Evolutionary conservation across 345 rosid genomes (phyloP).

Genomic region (Rhizophora mangle): DNA sequence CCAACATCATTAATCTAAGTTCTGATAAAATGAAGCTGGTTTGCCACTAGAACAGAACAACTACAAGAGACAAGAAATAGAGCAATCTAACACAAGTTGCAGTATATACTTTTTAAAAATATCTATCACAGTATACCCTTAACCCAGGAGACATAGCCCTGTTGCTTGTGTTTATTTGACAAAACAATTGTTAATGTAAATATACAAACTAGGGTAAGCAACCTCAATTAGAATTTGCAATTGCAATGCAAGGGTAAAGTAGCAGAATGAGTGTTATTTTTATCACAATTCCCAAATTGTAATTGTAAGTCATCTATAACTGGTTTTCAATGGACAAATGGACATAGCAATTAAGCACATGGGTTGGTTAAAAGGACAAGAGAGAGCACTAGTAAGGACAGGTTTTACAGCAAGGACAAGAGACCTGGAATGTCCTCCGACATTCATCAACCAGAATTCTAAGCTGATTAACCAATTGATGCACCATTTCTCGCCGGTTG

Average conservation of each 20-base stretch:
- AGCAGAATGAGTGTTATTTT: no score
- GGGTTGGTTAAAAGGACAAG: neutral
- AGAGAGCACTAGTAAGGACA: no score
- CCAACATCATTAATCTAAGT: neutral
- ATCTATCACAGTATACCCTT: no score
- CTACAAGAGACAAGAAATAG: neutral
- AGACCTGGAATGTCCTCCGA: constrained; percentile 84
- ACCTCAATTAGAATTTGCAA: no score
- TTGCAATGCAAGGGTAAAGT: no score
- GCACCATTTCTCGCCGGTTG: constrained; percentile 76
- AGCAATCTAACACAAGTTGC: neutral
- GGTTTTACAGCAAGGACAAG: constrained; percentile 4
- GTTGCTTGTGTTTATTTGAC: no score
- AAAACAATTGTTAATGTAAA: no score
- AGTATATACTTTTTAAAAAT: no score
- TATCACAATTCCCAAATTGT: no score
- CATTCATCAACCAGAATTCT: constrained; percentile 84
- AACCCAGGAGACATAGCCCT: no score
- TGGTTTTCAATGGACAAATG: neutral
- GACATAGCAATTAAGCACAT: neutral
- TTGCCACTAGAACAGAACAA: neutral
- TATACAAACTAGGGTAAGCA: no score
- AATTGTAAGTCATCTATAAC: neutral
- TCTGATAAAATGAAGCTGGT: neutral
- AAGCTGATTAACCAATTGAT: constrained; percentile 76